Conservation (phyloP, 73 alveolate species). For the Paramecium biaurelia region DNA sequence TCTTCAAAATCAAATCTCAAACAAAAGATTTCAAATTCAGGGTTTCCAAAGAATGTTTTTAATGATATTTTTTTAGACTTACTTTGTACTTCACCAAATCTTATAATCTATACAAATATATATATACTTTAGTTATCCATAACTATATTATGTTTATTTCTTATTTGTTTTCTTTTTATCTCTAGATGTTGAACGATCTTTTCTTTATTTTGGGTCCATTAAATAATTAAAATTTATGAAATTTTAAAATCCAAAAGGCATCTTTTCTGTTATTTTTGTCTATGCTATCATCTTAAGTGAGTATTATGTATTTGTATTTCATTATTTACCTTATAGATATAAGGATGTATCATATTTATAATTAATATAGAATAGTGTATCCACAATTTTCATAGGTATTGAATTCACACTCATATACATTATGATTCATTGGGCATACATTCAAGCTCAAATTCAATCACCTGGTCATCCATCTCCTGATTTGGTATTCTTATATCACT, state of each 20-base stretch:
- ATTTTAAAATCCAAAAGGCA: neutral
- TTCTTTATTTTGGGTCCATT: neutral
- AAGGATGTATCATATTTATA: neutral
- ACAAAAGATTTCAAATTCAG: conserved; percentile 66
- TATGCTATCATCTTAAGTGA: neutral
- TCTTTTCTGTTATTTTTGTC: conserved; percentile 31
- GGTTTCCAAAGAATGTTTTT: conserved; percentile 46
- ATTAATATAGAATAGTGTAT: neutral
- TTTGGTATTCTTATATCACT: neutral
- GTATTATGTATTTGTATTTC: conserved; percentile 24
- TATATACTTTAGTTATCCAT: neutral
- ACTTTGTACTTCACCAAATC: conserved; percentile 38
- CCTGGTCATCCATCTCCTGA: conserved; percentile 32
- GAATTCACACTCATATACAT: conserved; percentile 9
- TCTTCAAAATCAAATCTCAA: conserved; percentile 79
- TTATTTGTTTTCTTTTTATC: neutral
- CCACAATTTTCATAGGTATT: neutral
- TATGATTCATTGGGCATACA: conserved; percentile 17
- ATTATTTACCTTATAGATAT: conserved; percentile 25
- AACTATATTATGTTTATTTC: neutral
- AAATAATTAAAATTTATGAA: neutral
- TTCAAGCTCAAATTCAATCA: neutral
- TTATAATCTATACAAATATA: neutral
- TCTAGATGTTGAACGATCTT: neutral
- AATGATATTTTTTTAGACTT: neutral